phyloP scores from a whole-genome alignment of 495 filamentous ascomycete species.

The Trichocladium uniseriatum region DNA sequence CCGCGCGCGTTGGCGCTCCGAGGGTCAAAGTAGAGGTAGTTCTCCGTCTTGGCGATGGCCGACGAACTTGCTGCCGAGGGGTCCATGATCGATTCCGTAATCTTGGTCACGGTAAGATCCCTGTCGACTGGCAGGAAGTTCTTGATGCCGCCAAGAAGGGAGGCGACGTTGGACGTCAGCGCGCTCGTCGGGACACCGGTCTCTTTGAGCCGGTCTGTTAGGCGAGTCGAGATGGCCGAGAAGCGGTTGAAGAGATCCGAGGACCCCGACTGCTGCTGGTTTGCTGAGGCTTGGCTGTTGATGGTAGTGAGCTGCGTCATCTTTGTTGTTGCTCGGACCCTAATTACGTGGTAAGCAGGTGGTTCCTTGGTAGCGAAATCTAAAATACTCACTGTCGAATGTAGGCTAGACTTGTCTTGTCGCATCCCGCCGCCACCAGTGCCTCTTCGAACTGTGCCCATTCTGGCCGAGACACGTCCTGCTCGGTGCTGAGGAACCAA shows the following conservation, averaged over 20 bases:
- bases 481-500: constrained; percentile 94
- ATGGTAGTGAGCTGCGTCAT: constrained; percentile 97
- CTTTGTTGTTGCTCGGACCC: constrained; percentile 88
- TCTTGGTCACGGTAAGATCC: constrained; percentile 93
- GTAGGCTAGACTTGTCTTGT: constrained; percentile 71
- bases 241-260: constrained; percentile 83
- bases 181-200: constrained; percentile 57
- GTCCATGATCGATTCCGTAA: constrained; percentile 98
- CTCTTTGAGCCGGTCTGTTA: constrained; percentile 90
- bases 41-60: constrained; percentile 93
- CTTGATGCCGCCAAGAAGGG: constrained; percentile 94
- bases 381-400: constrained; percentile 58
- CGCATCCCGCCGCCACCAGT: constrained; percentile 60
- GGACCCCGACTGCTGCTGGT: constrained; percentile 45
- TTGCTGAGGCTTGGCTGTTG: constrained; percentile 52
- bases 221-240: constrained; percentile 73
- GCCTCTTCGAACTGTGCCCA: constrained; percentile 85
- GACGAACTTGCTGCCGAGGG: constrained; percentile 78
- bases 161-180: constrained; percentile 72
- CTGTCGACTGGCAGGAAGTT: constrained; percentile 94
- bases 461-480: constrained; percentile 71
- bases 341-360: constrained; percentile 31
- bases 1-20: constrained; percentile 85
- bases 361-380: neutral
- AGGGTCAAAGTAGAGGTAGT: constrained; percentile 98